phyloP scores from a whole-genome alignment of 306 rosid species.

The Quercus alba region DNA sequence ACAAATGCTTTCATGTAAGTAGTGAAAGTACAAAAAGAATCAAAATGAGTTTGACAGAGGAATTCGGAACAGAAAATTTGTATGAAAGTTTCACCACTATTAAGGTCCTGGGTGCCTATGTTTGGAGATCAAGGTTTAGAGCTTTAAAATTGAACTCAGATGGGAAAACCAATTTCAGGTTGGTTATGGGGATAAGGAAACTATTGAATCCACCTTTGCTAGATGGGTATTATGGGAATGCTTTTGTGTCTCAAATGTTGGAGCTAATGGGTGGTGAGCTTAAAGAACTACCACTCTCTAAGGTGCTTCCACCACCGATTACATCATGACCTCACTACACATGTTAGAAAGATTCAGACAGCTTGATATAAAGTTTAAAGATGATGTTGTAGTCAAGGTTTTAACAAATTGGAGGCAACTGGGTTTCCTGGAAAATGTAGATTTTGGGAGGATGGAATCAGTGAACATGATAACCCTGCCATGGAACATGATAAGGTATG shows the following conservation, averaged over 20 bases:
- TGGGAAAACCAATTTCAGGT: conserved; percentile 32
- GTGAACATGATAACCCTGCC: conserved; percentile 40
- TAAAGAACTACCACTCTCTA: conserved; percentile 32
- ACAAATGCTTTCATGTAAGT: conserved; percentile 25
- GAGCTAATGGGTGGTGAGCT: conserved; percentile 38
- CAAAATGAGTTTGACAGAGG: conserved; percentile 31
- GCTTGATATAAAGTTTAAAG: conserved; percentile 18
- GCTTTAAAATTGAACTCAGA: conserved; percentile 35
- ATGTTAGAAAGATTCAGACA: conserved; percentile 27
- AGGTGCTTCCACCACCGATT: conserved; percentile 16
- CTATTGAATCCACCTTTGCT: conserved; percentile 41
- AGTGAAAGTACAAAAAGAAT: conserved; percentile 32
- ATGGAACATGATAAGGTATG: conserved; percentile 37
- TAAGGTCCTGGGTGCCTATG: conserved; percentile 44
- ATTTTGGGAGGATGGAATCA: conserved; percentile 45
- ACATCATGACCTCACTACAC: conserved; percentile 22
- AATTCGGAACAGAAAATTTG: neutral
- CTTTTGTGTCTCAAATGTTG: conserved; percentile 31
- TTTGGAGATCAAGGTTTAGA: conserved; percentile 46
- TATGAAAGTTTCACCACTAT: conserved; percentile 36
- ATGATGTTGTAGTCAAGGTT: conserved; percentile 26
- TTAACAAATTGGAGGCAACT: conserved; percentile 54
- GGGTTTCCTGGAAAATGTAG: conserved; percentile 40
- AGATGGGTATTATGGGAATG: conserved; percentile 57
- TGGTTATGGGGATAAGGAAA: conserved; percentile 44